Base-by-base conservation (phyloP, 192 early-diverging fungal genomes). In the Backusella circina region DNA sequence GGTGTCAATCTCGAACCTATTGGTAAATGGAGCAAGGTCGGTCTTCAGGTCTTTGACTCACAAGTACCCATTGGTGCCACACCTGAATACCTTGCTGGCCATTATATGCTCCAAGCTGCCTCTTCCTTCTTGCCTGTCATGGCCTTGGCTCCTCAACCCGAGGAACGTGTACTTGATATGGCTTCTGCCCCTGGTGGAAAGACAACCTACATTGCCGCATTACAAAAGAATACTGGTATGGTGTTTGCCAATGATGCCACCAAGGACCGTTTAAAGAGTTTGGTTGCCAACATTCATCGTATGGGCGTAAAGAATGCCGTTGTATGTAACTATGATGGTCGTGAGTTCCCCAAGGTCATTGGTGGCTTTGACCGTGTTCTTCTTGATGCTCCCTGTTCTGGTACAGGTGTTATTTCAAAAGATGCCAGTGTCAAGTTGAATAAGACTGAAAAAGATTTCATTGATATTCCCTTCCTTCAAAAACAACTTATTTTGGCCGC, bases 401-500 rank as follows among this genome's bases (percentile, higher is more conserved):
- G 98, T 70, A 99, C 98, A 0, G 98, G 98, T 26, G 97, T 99
- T 75, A 99, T 99, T 80, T 94, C 97, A 76, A 99, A 99, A 80
- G 98, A 99, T 84, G 91, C 93, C 0, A 91, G 93, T 21, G 95
- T 98, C 68, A 99, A 99, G 80, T 86, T 93, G 30, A 98, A 96
- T 90, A 99, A 99, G 85, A 89, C 90, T 1, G 91, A 94, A 10
- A 91, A 95, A 75, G 98, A 98, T 79, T 97, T 99, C 82, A 89
- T 87, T 64, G 89, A 96, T 82, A 88, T 99, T 70, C 93, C 96
- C 21, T 93, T 94, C 73, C 87, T 98, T 67, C 98, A 99, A 79
- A 97, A 98, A 78, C 93, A 99, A 80, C 88, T 99, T n/a, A 87
- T 99, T 67, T 82, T 99, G 30, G 87, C 90, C 12, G 98, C 97